phyloP scores from a whole-genome alignment of 768 basidiomycete genomes.

The Lepiota venenata region DNA sequence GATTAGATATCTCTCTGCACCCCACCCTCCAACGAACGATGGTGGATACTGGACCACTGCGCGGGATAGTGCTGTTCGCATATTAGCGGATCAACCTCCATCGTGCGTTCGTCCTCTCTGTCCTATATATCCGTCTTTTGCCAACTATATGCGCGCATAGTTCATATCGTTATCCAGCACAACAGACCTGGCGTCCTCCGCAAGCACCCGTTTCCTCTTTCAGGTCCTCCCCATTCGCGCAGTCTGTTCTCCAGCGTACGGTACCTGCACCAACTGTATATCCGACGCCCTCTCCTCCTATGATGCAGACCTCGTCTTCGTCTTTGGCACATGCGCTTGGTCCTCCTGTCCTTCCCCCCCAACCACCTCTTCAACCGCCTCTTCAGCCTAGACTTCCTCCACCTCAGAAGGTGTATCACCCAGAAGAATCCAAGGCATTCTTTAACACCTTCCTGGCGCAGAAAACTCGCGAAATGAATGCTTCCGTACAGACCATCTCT shows the following conservation, averaged over 20 bases:
- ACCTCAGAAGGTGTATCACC: slow-evolving; percentile 32
- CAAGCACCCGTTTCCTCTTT: slow-evolving; percentile 46
- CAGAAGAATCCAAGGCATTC: slow-evolving; percentile 60
- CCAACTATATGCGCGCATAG: slow-evolving; percentile 16
- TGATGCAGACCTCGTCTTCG: slow-evolving; percentile 62
- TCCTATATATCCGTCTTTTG: slow-evolving; percentile 19
- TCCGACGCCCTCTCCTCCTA: slow-evolving; percentile 70
- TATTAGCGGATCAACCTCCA: slow-evolving; percentile 51
- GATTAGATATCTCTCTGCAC: slow-evolving; percentile 50
- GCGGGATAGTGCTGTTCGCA: slow-evolving; percentile 56
- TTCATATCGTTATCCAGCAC: slow-evolving; percentile 36
- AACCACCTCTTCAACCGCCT: slow-evolving; percentile 11
- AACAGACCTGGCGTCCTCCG: slow-evolving; percentile 32
- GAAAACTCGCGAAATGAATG: slow-evolving; percentile 42
- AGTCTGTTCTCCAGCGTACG: slow-evolving; percentile 61
- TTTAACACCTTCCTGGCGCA: slow-evolving; percentile 65
- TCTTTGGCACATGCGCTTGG: slow-evolving; percentile 76
- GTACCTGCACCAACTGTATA: slow-evolving; percentile 55
- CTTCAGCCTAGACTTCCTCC: slow-evolving; percentile 13
- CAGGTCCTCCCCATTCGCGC: slow-evolving; percentile 55
- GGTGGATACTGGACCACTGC: slow-evolving; percentile 63
- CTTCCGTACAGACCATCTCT: slow-evolving; percentile 5
- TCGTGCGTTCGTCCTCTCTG: slow-evolving; percentile 35
- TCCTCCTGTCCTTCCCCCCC: slow-evolving; percentile 8
- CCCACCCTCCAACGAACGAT: slow-evolving; percentile 39